Conservation (phyloP, 768 basidiomycete species). For the Hysterangium stoloniferum region DNA sequence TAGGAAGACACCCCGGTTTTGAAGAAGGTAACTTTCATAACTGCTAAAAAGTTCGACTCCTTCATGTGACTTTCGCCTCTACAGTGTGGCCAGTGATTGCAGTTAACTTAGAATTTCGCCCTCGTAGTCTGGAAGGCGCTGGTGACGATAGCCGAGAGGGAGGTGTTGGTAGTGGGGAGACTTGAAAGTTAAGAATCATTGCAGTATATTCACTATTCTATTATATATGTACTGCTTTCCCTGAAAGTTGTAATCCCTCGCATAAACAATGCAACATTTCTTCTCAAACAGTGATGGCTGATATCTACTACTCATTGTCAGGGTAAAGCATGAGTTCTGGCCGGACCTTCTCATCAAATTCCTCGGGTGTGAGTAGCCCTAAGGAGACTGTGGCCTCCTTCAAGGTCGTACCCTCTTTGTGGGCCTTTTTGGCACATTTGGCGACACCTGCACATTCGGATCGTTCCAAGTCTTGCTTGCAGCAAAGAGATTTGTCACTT, state of each 20-base stretch:
- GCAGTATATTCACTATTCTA: too few species aligned
- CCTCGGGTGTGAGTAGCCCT: conserved; percentile 78
- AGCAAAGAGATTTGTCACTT: conserved; percentile 30
- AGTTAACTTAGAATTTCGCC: conserved; percentile 53
- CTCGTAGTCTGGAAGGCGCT: conserved; percentile 18
- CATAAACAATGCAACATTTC: too few species aligned
- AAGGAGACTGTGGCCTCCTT: conserved; percentile 90
- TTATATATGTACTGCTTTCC: too few species aligned
- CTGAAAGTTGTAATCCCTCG: too few species aligned
- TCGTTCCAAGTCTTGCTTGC: background rate
- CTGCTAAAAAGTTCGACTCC: background rate
- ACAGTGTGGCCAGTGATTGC: conserved; percentile 64
- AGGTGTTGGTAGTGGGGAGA: background rate
- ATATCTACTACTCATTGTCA: conserved; percentile 35
- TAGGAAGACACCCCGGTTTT: conserved; percentile 79
- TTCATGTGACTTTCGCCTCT: conserved; percentile 12
- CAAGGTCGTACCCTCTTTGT: conserved; percentile 93
- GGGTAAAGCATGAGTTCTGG: conserved; percentile 88
- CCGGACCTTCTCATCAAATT: conserved; percentile 91
- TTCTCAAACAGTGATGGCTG: too few species aligned
- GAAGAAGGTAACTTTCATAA: conserved; percentile 55
- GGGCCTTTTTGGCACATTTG: conserved; percentile 99
- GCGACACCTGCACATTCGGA: conserved; percentile 67
- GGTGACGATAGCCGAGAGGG: conserved; percentile 6
- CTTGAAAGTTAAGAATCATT: too few species aligned